phyloP scores from a whole-genome alignment of 2,329 filamentous ascomycete genomes.

The Juglanconis juglandina region DNA sequence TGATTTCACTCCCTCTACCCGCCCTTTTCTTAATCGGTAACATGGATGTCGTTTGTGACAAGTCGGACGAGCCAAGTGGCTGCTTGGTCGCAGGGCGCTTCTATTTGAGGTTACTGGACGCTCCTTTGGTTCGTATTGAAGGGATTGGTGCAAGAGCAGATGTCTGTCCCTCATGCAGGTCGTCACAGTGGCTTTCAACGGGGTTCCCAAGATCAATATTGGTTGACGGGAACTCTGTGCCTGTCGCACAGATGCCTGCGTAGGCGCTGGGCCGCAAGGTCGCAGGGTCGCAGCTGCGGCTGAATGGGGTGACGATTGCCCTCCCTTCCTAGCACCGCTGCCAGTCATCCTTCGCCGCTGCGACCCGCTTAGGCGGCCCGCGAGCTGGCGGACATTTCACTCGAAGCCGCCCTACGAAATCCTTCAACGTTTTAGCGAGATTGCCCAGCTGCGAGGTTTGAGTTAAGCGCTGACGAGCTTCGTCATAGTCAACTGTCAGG shows the following conservation, averaged over 20 bases:
- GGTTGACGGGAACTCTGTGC: not conserved
- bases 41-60: not conserved
- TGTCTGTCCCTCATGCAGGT: not conserved
- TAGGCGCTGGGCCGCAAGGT: constrained; percentile 8
- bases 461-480: constrained; percentile 17
- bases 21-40: constrained; percentile 8
- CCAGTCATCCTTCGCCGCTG: constrained; percentile 9
- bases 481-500: constrained; percentile 59
- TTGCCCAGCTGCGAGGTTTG: not conserved
- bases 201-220: not conserved
- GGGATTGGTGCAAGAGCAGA: not conserved
- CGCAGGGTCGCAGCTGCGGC: constrained; percentile 6
- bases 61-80: not conserved
- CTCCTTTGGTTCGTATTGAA: not conserved
- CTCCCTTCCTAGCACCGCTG: not conserved
- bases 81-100: not conserved
- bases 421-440: constrained; percentile 4
- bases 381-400: not conserved
- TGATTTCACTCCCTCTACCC: constrained; percentile 6
- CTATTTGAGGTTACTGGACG: not conserved
- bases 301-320: not conserved
- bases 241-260: constrained; percentile 1
- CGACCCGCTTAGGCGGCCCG: constrained; percentile 8
- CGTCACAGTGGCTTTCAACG: not conserved
- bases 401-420: constrained; percentile 2